Evolutionary conservation across 306 rosid species (phyloP).

Genomic region (Quercus aquifolioides): DNA sequence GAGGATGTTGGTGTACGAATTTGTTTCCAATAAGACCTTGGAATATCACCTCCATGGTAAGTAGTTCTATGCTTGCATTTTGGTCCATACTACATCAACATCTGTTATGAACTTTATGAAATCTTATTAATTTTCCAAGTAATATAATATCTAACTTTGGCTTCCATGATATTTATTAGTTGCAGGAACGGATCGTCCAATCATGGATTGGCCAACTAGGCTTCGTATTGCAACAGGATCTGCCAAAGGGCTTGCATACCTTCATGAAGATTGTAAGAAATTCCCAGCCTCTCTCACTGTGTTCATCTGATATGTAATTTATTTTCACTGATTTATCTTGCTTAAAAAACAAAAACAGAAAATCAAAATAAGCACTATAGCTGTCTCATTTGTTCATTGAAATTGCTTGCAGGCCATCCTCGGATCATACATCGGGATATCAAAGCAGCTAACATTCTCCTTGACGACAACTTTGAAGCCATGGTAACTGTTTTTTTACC

Average conservation of each 20-base stretch:
- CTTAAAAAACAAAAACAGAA: too few species aligned
- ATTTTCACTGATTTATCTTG: too few species aligned
- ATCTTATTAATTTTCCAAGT: background rate
- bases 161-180: background rate
- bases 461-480: slow-evolving; percentile 78
- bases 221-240: slow-evolving; percentile 71
- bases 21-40: slow-evolving; percentile 54
- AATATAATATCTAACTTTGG: background rate
- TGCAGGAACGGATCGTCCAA: slow-evolving; percentile 55
- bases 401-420: slow-evolving; percentile 63
- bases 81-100: background rate
- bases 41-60: slow-evolving; percentile 68
- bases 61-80: background rate
- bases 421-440: slow-evolving; percentile 88
- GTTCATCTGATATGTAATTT: too few species aligned
- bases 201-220: slow-evolving; percentile 76
- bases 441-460: slow-evolving; percentile 77
- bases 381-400: background rate
- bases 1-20: slow-evolving; percentile 84
- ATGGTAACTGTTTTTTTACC: slow-evolving; percentile 39
- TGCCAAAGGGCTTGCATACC: slow-evolving; percentile 87
- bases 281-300: background rate
- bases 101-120: background rate
- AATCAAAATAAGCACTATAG: too few species aligned
- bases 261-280: slow-evolving; percentile 84